Percentiles rank a stretch among this genome's conserved stretches.
phyloP scores from a whole-genome alignment of 495 filamentous ascomycete genomes.

The Neurospora cerealis region DNA sequence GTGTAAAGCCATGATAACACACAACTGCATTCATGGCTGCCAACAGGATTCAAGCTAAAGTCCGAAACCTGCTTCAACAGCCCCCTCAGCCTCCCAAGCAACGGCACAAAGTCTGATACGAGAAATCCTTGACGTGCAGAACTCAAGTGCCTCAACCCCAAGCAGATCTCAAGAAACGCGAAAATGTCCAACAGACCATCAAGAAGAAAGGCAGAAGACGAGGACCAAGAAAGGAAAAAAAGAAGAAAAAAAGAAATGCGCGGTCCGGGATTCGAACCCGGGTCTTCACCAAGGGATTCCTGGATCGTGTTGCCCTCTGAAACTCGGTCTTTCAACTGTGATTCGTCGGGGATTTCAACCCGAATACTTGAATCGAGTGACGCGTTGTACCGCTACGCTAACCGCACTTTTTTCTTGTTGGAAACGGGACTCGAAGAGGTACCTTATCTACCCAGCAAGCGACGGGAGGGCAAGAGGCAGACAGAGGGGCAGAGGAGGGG shows the following conservation, averaged over 20 bases:
- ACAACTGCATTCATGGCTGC: too few relatives aligned
- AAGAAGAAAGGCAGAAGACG: neutral
- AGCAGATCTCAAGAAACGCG: neutral
- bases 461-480: too few relatives aligned
- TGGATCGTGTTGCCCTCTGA: neutral
- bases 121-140: neutral
- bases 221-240: too few relatives aligned
- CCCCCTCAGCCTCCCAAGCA: too few relatives aligned
- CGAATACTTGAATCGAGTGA: neutral
- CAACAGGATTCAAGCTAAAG: too few relatives aligned
- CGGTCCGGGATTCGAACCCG: neutral
- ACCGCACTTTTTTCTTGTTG: neutral
- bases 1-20: too few relatives aligned
- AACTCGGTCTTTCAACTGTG: neutral
- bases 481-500: neutral
- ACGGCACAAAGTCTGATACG: neutral
- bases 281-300: neutral
- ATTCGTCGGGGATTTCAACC: neutral
- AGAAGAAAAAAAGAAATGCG: neutral
- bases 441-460: neutral
- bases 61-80: too few relatives aligned
- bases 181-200: neutral
- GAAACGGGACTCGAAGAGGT: neutral
- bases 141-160: too few relatives aligned
- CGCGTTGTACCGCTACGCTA: neutral